Conservation (phyloP, 140 eudicot species). For the Anethum foeniculum region DNA sequence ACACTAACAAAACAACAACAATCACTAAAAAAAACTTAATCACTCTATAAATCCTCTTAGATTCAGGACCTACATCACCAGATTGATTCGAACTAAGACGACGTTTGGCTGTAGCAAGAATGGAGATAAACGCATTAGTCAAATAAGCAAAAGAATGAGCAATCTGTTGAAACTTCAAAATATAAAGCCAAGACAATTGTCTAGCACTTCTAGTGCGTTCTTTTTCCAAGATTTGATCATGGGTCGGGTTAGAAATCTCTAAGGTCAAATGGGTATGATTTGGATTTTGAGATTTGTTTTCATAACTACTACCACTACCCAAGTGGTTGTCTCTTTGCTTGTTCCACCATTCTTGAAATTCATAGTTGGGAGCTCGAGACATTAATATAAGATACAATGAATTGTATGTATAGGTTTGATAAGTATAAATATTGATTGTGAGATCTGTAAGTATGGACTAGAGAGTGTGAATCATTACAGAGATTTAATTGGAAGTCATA, state of each 20-base stretch:
- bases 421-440: background rate
- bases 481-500: background rate
- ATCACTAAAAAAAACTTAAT: constrained; percentile 43
- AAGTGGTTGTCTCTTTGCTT: constrained; percentile 38
- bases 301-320: background rate
- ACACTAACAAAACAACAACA: constrained; percentile 30
- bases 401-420: background rate
- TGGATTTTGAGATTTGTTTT: constrained; percentile 22
- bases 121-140: constrained; percentile 26
- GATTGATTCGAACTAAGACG: constrained; percentile 31
- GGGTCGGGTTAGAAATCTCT: constrained; percentile 25
- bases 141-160: constrained; percentile 32
- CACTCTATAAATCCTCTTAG: constrained; percentile 34
- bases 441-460: background rate
- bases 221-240: constrained; percentile 27
- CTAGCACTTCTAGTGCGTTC: constrained; percentile 63
- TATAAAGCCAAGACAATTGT: constrained; percentile 56
- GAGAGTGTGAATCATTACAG: background rate
- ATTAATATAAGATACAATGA: constrained; percentile 14
- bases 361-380: constrained; percentile 77
- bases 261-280: constrained; percentile 27
- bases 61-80: constrained; percentile 21
- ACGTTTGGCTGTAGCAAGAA: constrained; percentile 50
- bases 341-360: constrained; percentile 93
- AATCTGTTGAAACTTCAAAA: constrained; percentile 45